Percentiles rank a stretch among this genome's conserved stretches.
These are phyloP conservation scores for Malassezia furfur DNA, from an alignment of 1,284 basidiomycete genomes.

Conservation along the genomic window DNA sequence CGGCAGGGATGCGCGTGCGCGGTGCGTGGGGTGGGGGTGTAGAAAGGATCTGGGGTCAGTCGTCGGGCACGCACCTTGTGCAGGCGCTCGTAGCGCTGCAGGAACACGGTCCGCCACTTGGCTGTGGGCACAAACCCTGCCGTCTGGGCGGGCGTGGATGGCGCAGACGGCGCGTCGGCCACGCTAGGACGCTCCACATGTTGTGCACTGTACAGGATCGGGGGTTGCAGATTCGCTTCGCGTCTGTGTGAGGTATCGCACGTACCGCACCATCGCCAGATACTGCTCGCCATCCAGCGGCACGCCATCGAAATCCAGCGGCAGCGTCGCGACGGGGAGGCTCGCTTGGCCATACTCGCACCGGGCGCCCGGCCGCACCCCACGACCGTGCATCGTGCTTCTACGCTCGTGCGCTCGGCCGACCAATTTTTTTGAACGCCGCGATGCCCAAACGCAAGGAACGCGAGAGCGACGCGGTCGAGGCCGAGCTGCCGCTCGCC, in stretches of 20 bases:
- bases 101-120: constrained; percentile 13
- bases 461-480: constrained; percentile 3
- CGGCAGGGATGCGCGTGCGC: background rate
- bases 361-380: background rate
- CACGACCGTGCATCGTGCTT: background rate
- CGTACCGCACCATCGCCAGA: constrained; percentile 35
- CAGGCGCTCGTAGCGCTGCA: constrained; percentile 8
- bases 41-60: background rate
- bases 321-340: constrained; percentile 32
- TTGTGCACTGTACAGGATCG: background rate
- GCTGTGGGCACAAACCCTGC: background rate
- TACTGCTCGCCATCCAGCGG: constrained; percentile 38
- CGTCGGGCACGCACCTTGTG: background rate
- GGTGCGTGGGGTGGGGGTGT: background rate
- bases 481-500: constrained; percentile 29
- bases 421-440: constrained; percentile 7
- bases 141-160: background rate
- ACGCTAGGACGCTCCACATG: background rate
- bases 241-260: background rate
- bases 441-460: constrained; percentile 13
- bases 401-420: constrained; percentile 11
- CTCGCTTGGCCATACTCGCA: constrained; percentile 10
- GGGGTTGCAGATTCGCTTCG: constrained; percentile 11
- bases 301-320: constrained; percentile 30
- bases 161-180: background rate